Base-by-base conservation (phyloP, 2,329 filamentous ascomycete genomes). In the Coniella vitis region DNA sequence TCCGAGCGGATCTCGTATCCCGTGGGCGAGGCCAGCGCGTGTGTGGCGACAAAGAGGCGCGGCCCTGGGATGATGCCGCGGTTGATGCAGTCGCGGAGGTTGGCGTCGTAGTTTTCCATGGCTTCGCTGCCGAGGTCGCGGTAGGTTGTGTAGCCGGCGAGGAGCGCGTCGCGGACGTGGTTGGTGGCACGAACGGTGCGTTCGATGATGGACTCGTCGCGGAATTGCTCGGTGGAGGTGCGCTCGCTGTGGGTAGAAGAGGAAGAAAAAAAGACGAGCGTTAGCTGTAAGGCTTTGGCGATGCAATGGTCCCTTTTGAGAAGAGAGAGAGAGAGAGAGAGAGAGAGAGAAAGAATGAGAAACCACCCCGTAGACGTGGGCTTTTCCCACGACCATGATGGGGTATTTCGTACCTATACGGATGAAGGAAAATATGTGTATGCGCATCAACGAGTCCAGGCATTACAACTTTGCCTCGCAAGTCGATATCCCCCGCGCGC, bases 61-160 rank as follows among this genome's bases (percentile, higher is more conserved):
- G 77, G 76, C 0, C 77, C 77, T 0, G 75, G 73, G 2, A 69
- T 71, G 10, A 80, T 57, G 4, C 75, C 76, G 7, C 76, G 71
- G 53, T 75, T 75, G 56, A 80, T 70, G 31, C 71, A 69, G 58
- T 80, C 73, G 9, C 76, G 68, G 3, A 80, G 60, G 47, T 70
- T 70, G 35, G 69, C 69, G 58, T 80, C 76, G 22, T 69, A 69
- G 34, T 72, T 69, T 22, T 67, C 64, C 51, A 78, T 66, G 0
- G 69, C 69, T 56, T 80, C 76, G 3, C 74, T 75, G 13, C 76
- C 75, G 1, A 79, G 66, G 57, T 80, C 76, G 38, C 76, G 67
- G 59, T 78, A 79, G 2, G 76, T 79, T 0, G 76, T 83, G 63
- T 75, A 81, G 7, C 78, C 79, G 0, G 78, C 75, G 17, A 75